Percentiles rank a stretch among this genome's conserved stretches.
Conservation (phyloP, 2,329 filamentous ascomycete genomes). For the Diaporthe ampelina region DNA sequence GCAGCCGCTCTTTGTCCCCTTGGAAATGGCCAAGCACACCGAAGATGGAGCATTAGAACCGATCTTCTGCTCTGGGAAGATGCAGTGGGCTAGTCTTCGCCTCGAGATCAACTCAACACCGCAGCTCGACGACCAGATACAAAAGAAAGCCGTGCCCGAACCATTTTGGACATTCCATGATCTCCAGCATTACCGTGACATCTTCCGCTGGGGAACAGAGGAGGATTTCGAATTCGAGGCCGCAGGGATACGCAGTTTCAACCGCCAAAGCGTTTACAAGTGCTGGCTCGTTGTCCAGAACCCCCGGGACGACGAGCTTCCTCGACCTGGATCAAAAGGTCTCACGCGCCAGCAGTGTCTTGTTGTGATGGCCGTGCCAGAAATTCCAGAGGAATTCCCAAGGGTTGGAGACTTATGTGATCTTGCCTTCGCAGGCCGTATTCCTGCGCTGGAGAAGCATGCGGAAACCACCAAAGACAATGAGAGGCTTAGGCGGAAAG, state of each 20-base stretch:
- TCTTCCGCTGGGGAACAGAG: neutral
- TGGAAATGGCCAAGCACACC: neutral
- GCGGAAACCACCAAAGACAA: neutral
- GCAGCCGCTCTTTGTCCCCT: neutral
- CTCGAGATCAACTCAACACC: neutral
- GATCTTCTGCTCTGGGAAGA: neutral
- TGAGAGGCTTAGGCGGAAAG: neutral
- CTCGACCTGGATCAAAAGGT: accelerated
- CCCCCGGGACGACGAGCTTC: too few species aligned
- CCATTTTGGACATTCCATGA: neutral
- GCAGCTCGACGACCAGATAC: neutral
- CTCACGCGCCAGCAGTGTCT: neutral
- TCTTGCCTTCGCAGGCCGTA: neutral
- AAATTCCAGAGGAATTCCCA: neutral
- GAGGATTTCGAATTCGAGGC: neutral
- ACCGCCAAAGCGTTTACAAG: neutral
- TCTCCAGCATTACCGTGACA: neutral
- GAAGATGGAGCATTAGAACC: neutral
- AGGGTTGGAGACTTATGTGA: neutral
- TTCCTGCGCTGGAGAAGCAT: neutral
- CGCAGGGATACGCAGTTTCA: neutral
- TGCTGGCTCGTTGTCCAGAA: neutral
- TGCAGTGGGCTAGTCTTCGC: neutral
- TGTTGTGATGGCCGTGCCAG: neutral
- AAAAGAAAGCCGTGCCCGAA: neutral